Percentiles rank a stretch among this genome's conserved stretches.
phyloP scores from a whole-genome alignment of 2,329 filamentous ascomycete species.

The Phyllosticta citrichinensis region DNA sequence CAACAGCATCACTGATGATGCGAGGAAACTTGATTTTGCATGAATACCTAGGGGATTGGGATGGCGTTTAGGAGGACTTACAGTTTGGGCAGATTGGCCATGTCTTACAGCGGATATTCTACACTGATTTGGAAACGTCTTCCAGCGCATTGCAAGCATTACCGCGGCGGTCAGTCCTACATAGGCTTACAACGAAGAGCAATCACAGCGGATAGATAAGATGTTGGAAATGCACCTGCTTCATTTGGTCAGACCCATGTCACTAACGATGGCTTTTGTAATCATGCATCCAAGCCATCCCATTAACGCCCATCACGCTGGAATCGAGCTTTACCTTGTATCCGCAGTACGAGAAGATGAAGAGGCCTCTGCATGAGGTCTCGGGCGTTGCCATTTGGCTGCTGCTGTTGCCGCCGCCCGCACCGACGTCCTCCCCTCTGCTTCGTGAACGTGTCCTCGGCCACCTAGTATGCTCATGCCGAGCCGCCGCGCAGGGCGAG shows the following conservation, averaged over 20 bases:
- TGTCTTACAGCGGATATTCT: not conserved
- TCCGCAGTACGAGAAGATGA: not conserved
- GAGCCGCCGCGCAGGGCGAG: slow-evolving; percentile 78
- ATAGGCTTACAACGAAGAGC: not conserved
- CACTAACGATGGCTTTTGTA: not conserved
- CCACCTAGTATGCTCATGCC: not conserved
- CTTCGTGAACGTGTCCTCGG: too few relatives aligned
- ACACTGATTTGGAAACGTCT: not conserved
- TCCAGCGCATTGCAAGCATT: not conserved
- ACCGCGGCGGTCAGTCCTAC: not conserved
- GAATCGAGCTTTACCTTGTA: not conserved
- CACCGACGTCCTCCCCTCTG: too few relatives aligned
- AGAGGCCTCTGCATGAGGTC: not conserved
- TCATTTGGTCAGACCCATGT: not conserved
- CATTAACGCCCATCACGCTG: not conserved
- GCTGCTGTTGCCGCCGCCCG: not conserved
- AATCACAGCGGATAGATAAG: not conserved
- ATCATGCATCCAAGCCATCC: not conserved
- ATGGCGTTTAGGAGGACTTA: not conserved
- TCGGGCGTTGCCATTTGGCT: not conserved
- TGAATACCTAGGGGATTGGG: slow-evolving; percentile 1
- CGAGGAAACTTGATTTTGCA: not conserved
- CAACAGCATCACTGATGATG: not conserved
- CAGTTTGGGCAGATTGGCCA: not conserved
- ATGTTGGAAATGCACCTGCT: not conserved